Evolutionary conservation across 2,329 filamentous ascomycete species (phyloP).

Genomic region (Purpureocillium lavendulum): DNA sequence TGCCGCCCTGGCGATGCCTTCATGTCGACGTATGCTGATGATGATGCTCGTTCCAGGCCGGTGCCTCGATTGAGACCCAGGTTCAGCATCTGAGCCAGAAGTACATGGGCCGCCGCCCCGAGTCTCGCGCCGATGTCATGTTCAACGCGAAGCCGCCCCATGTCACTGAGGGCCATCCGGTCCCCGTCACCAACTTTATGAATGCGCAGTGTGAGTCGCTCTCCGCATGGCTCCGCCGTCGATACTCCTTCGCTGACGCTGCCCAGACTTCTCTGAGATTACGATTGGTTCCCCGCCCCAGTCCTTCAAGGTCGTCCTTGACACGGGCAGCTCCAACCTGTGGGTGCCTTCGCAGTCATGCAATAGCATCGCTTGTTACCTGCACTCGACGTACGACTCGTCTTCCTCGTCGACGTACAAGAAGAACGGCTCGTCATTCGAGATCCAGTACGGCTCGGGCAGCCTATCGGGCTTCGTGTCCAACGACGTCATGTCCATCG

Average conservation of each 20-base stretch:
- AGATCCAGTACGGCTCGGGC: slow-evolving; percentile 93
- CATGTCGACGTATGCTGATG: slow-evolving; percentile 1
- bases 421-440: slow-evolving; percentile 86
- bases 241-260: not conserved
- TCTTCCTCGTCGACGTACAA: slow-evolving; percentile 83
- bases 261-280: slow-evolving; percentile 90
- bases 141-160: slow-evolving; percentile 68
- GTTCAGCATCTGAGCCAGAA: slow-evolving; percentile 83
- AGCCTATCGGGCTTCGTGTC: slow-evolving; percentile 91
- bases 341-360: slow-evolving; percentile 93
- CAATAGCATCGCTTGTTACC: slow-evolving; percentile 93
- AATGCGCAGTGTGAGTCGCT: slow-evolving; percentile 85
- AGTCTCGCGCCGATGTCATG: slow-evolving; percentile 63
- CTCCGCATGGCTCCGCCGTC: not conserved
- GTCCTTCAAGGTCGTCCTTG: slow-evolving; percentile 95
- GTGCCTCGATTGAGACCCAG: slow-evolving; percentile 72
- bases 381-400: slow-evolving; percentile 95
- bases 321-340: slow-evolving; percentile 97
- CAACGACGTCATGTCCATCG: slow-evolving; percentile 77
- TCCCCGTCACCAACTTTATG: slow-evolving; percentile 94
- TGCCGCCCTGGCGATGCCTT: slow-evolving; percentile 5
- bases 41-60: slow-evolving; percentile 43
- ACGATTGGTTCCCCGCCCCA: slow-evolving; percentile 86
- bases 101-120: slow-evolving; percentile 75
- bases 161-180: slow-evolving; percentile 61